Evolutionary conservation across 2,329 filamentous ascomycete genomes (phyloP), one percentile per base, ranked within the genome.

Genomic region (Arthroderma sp.): DNA sequence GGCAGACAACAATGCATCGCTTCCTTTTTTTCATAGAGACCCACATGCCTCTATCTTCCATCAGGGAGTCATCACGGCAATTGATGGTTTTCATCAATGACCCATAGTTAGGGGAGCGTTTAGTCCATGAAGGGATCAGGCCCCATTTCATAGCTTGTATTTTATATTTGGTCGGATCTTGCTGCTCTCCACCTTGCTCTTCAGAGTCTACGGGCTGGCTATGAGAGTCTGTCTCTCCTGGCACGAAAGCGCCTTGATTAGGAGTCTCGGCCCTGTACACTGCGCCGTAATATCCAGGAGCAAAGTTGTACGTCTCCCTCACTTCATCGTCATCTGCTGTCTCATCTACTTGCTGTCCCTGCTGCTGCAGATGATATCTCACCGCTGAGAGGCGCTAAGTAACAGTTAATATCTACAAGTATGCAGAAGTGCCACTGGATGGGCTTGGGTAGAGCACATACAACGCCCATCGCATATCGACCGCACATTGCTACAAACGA

Each of bases 81-180:
- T 98, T 96, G 63, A 96, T 96, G 0, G 87, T 94, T 57, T 83
- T 85, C 71, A 94, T 73, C 61, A 86, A 72, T 1, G 79, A 78
- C 28, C 75, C 72, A 56, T 91, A 89, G 57, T 86, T 79, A 0
- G 86, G 85, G 43, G 80, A 80, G 8, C 81, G 74, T 66, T 89
- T 94, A 3, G 85, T 93, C 89, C 89, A 96, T 62, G 82, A 94
- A 0, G 91, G 89, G 9, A 96, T 72, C 5, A 98, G 73, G 0
- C 89, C 91, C 91, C 91, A 98, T 73, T 86, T 89, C 84, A 96
- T 96, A 2, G 80, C 73, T 60, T 95, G 87, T 6, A 98, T 69
- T 61, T 84, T 89, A 67, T 93, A 94, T 52, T 67, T 78, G 43
- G 44, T 37, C 53, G 40, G 6, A 46, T 59, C 50, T 22, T 51